Evolutionary conservation across 208 protist genomes (phyloP).

Genomic region (Wallacemonas sp.): DNA sequence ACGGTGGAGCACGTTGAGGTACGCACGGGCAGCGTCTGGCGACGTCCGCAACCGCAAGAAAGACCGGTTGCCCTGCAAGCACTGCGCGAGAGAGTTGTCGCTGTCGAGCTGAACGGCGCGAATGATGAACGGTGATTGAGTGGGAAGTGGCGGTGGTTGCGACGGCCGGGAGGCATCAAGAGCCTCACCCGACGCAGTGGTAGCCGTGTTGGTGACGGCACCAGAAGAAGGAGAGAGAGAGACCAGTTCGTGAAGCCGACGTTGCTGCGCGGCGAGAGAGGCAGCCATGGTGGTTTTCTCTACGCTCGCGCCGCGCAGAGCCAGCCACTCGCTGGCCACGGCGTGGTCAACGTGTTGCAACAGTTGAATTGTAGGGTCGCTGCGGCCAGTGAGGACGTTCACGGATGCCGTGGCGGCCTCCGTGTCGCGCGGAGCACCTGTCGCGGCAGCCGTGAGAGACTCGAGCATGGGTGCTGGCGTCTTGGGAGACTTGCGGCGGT

Average conservation of each 20-base stretch:
- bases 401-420: neutral
- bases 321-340: conserved; percentile 29
- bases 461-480: neutral
- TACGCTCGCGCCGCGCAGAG: conserved; percentile 8
- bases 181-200: too few species aligned
- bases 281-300: neutral
- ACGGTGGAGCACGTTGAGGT: conserved; percentile 24
- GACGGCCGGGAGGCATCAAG: too few species aligned
- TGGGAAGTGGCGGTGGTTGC: neutral
- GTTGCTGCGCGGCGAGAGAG: neutral
- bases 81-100: conserved; percentile 33
- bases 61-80: conserved; percentile 40
- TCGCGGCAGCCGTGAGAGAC: neutral
- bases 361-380: conserved; percentile 5
- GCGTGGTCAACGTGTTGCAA: conserved; percentile 20
- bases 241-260: too few species aligned
- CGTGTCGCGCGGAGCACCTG: neutral
- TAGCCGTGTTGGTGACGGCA: too few species aligned
- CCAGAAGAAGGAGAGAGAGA: too few species aligned
- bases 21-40: conserved; percentile 40
- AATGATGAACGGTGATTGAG: conserved; percentile 1
- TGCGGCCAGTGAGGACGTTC: neutral
- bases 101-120: conserved; percentile 28
- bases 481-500: conserved; percentile 9
- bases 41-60: conserved; percentile 27